Base-by-base conservation (phyloP, 352 stramenopile species). In the Globisporangium middletonii region DNA sequence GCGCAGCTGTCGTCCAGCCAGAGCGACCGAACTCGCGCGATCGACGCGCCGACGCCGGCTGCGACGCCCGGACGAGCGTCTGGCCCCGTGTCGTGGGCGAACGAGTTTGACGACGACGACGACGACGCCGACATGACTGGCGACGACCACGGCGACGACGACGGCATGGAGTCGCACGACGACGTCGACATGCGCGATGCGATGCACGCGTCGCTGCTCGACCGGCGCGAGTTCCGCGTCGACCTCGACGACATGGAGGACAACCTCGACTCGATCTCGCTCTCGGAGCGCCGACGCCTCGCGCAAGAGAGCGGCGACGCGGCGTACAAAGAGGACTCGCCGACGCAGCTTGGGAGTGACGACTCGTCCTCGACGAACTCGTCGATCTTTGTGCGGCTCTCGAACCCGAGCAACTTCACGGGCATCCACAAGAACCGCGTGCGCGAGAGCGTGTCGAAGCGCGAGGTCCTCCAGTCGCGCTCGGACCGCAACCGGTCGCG, bases 381-480 rank as follows among this genome's bases (percentile, higher is more conserved):
- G 11, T 68, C 68, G 6, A 95, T 95, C 37, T 95, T 95, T 50
- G 88, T 82, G 15, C 75, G 86, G n/a, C 71, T 95, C 5, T 87
- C 86, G 0, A 94, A 95, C 42, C 86, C 86, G 45, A 92, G 67
- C 30, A 95, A 93, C 55, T 95, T 95, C 41, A 95, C 86, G 19
- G 86, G 86, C 18, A 95, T 92, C 57, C 86, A 95, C 75, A 92
- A 92, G 66, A 91, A 92, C 49, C 83, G 86, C 4, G 77, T 89
- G 37, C 67, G 75, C 38, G 85, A 94, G 53, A 92, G 80, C 69
- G 79, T 77, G 42, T 76, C 74, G 7, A 94, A 94, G 67, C 79
- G 85, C 41, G 85, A 94, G 55, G 68, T 93, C 49, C 43, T 94
- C 9, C 84, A 94, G 52, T 83, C 69, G 50, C 79, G 80, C 12